Conservation (phyloP, 1,284 basidiomycete species). For the Tetrapyrgos nigripes region DNA sequence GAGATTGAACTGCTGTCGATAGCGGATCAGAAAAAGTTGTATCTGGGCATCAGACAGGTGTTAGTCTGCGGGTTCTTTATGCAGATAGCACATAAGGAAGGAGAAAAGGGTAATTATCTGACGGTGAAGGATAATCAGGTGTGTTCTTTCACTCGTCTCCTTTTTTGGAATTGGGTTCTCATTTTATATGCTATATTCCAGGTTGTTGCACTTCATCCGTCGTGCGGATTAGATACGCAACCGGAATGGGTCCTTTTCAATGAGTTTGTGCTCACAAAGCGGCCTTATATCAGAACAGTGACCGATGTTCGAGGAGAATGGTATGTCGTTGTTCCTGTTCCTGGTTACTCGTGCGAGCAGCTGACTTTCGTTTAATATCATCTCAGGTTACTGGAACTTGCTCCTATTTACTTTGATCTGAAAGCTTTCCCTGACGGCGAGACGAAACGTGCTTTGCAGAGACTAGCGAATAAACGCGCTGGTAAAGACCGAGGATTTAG, state of each 20-base stretch:
- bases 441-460: constrained; percentile 70
- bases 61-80: constrained; percentile 97
- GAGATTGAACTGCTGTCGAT: constrained; percentile 86
- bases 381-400: constrained; percentile 83
- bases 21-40: constrained; percentile 81
- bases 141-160: constrained; percentile 26
- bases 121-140: constrained; percentile 96
- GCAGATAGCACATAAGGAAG: constrained; percentile 97
- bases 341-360: not conserved
- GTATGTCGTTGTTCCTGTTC: constrained; percentile 46
- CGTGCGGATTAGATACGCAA: constrained; percentile 90
- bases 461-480: constrained; percentile 46
- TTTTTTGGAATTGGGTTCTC: not conserved
- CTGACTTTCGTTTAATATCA: not conserved
- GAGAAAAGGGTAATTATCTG: constrained; percentile 86
- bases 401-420: constrained; percentile 83
- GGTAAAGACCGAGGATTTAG: not conserved
- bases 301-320: constrained; percentile 92
- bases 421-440: constrained; percentile 72
- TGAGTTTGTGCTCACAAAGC: constrained; percentile 95
- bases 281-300: constrained; percentile 90
- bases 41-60: constrained; percentile 82
- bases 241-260: constrained; percentile 99
- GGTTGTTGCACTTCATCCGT: constrained; percentile 94
- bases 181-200: constrained; percentile 32